phyloP scores from a whole-genome alignment of 805 yeast species.

The Priceomyces melissophilus region DNA sequence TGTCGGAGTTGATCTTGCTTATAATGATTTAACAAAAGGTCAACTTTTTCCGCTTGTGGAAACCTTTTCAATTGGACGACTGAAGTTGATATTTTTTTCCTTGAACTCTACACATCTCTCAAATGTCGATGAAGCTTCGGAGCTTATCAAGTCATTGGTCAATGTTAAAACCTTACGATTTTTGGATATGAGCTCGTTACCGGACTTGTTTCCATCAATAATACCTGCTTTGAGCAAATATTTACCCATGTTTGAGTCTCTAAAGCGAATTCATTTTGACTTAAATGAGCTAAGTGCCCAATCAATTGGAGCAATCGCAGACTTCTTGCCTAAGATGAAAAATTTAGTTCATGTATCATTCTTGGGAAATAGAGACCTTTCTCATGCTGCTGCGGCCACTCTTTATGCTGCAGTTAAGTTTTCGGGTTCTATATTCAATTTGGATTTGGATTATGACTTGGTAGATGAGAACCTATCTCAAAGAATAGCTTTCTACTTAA shows the following conservation, averaged over 20 bases:
- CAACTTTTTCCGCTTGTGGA: constrained; percentile 46
- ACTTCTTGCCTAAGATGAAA: constrained; percentile 45
- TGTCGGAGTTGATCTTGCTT: constrained; percentile 54
- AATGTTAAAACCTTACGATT: constrained; percentile 42
- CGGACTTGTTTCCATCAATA: constrained; percentile 50
- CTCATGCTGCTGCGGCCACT: constrained; percentile 43
- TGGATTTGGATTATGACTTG: constrained; percentile 54
- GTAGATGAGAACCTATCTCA: constrained; percentile 50
- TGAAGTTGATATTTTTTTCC: constrained; percentile 48
- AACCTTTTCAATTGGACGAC: constrained; percentile 31
- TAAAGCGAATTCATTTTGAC: constrained; percentile 54
- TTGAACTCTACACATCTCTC: constrained; percentile 49
- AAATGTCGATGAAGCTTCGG: constrained; percentile 36
- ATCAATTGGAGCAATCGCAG: constrained; percentile 47
- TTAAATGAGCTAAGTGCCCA: constrained; percentile 47
- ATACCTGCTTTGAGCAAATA: constrained; percentile 41
- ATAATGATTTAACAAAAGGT: constrained; percentile 48
- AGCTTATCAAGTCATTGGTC: constrained; percentile 35
- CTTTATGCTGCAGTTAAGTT: constrained; percentile 49
- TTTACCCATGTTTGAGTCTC: constrained; percentile 43
- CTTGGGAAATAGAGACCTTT: constrained; percentile 48
- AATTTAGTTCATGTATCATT: constrained; percentile 51
- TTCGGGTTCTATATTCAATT: constrained; percentile 44
- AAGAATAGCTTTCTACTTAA: constrained; percentile 52
- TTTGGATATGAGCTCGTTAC: constrained; percentile 52